Conservation (phyloP, 345 rosid genomes). For the Pistacia integerrima region DNA sequence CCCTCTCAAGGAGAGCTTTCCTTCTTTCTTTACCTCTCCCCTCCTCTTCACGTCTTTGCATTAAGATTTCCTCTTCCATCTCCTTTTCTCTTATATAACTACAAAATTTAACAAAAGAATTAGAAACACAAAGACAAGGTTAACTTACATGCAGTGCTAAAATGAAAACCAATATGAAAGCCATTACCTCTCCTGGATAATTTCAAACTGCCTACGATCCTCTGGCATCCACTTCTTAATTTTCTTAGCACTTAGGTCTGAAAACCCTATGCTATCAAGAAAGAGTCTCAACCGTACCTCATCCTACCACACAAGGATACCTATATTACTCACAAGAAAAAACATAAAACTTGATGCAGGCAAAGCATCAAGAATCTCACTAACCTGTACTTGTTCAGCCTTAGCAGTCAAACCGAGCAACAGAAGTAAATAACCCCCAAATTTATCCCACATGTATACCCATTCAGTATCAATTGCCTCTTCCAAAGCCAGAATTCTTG, state of each 20-base stretch:
- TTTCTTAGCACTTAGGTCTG: constrained; percentile 96
- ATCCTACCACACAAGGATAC: constrained; percentile 51
- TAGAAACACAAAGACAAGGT: constrained; percentile 1
- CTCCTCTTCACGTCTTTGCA: constrained; percentile 99
- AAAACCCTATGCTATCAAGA: constrained; percentile 97
- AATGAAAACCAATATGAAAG: constrained; percentile 7
- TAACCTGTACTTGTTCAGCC: constrained; percentile 97
- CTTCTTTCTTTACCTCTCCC: constrained; percentile 99
- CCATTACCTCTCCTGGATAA: constrained; percentile 93
- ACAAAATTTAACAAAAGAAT: constrained; percentile 18
- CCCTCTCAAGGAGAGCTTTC: constrained; percentile 95
- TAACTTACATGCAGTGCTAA: neutral
- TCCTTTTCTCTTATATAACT: constrained; percentile 98
- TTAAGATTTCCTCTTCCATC: constrained; percentile 98
- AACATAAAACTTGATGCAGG: constrained; percentile 15
- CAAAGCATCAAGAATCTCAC: constrained; percentile 21
- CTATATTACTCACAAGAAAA: constrained; percentile 14
- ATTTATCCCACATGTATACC: constrained; percentile 99
- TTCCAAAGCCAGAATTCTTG: constrained; percentile 93
- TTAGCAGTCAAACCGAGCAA: constrained; percentile 96
- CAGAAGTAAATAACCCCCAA: constrained; percentile 95
- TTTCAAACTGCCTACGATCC: constrained; percentile 95
- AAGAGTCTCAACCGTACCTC: constrained; percentile 98
- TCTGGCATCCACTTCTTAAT: constrained; percentile 99
- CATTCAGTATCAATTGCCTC: constrained; percentile 99